Base-by-base conservation (phyloP, 768 basidiomycete genomes). In the Boletus tylopilopsis region DNA sequence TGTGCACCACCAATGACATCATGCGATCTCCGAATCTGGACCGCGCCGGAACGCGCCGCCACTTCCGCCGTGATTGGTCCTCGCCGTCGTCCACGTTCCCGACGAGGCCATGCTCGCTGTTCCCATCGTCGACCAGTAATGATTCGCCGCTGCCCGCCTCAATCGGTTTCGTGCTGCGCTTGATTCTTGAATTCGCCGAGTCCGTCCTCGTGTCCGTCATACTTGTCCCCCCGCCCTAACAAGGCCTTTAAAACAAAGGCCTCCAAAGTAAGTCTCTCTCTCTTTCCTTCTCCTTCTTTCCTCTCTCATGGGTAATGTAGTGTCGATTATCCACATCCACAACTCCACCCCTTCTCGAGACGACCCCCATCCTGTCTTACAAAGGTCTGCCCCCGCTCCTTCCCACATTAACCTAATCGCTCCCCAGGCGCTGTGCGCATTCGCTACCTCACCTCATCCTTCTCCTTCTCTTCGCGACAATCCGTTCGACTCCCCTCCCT, bases 391-490 rank as follows among this genome's bases (percentile, higher is more conserved):
- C 16, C 33, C 47, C 47, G 66, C 66, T 53, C 71, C 62, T 60
- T 70, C 62, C 25, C 72, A 64, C 55, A 71, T 69, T 53, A 60
- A 50, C 51, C 46, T 71, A 45, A 54, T 64, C 37, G 64, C 63
- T 38, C 64, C 69, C 39, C 67, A 67, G 48, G 69, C 66, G 46
- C 52, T 68, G 49, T 56, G 59, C 50, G 63, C 57, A 47, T 67
- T 61, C 37, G 44, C 56, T 2, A 54, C 64, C 38, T 58, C 71
- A 4, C 63, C 73, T 13, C 41, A 32, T 36, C 68, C 73, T 29
- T 65, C 73, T 2, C 67, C 68, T 19, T 59, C 48, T 52, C 52
- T 64, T 58, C 61, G 70, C 50, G 70, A 72, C 36, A 69, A 70
- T 47, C 71, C 68, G 1, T 40, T 70, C 40, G 70, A 64, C 9